Percentiles rank a stretch among this genome's conserved stretches.
These are phyloP conservation scores for Oemleria cerasiformis DNA, from an alignment of 306 rosid genomes.

Conservation along the genomic window DNA sequence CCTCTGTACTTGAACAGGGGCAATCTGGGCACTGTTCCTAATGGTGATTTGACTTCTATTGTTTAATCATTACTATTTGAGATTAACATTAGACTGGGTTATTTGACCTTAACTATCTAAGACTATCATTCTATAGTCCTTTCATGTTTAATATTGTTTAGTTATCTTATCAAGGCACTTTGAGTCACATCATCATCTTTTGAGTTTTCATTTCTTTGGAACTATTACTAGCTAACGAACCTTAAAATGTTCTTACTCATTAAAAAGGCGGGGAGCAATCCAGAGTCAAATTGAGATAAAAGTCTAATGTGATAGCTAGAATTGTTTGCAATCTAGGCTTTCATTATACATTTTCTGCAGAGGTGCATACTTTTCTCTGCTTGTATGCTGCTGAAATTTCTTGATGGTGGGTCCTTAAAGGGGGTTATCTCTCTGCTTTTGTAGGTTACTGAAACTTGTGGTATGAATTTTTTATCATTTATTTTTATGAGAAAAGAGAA, in stretches of 20 bases:
- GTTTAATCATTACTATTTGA: neutral
- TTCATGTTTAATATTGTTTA: constrained; percentile 1
- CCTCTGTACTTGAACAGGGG: constrained; percentile 13
- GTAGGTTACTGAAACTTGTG: neutral
- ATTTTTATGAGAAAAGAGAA: constrained; percentile 6
- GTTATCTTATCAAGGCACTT: neutral
- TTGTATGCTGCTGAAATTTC: neutral
- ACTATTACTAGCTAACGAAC: neutral
- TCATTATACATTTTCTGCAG: neutral
- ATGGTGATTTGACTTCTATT: neutral
- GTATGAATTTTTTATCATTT: neutral
- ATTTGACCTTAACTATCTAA: neutral
- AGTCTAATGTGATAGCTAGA: neutral
- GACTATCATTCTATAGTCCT: neutral
- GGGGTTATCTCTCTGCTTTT: neutral
- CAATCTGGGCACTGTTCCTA: neutral
- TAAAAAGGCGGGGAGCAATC: neutral
- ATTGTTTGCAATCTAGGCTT: constrained; percentile 1
- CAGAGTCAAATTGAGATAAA: neutral
- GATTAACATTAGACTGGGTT: neutral
- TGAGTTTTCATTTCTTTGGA: neutral
- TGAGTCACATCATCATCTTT: neutral
- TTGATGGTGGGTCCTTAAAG: neutral
- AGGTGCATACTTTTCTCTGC: neutral
- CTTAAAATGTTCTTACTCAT: constrained; percentile 1